Evolutionary conservation across 2,329 filamentous ascomycete genomes (phyloP).

Genomic region (Colletotrichum sp.): DNA sequence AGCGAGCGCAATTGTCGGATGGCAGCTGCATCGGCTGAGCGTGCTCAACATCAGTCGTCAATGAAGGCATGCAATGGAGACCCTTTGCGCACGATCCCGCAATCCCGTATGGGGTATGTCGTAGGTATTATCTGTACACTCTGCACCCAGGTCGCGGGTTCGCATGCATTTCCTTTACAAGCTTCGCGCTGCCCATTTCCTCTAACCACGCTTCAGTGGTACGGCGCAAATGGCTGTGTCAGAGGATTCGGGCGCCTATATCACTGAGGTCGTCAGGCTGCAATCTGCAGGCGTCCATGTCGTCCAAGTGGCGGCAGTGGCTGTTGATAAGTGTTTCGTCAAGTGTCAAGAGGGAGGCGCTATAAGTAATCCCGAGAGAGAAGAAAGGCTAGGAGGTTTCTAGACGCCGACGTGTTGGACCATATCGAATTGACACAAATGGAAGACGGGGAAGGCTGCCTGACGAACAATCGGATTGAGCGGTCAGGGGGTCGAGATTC

Average conservation of each 20-base stretch:
- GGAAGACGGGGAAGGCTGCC: neutral
- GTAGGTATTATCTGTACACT: neutral
- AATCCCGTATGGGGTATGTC: neutral
- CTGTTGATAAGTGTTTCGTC: constrained; percentile 2
- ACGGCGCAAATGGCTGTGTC: neutral
- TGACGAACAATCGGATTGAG: neutral
- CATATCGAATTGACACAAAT: neutral
- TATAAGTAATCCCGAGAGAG: neutral
- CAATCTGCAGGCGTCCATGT: neutral
- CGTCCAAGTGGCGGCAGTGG: neutral
- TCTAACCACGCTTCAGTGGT: neutral
- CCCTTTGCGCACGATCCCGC: neutral
- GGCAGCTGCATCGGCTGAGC: constrained; percentile 12
- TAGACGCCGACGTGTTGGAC: constrained; percentile 8
- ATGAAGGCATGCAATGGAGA: neutral
- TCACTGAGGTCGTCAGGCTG: neutral
- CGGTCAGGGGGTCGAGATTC: neutral
- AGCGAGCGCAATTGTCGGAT: neutral
- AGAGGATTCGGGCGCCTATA: neutral
- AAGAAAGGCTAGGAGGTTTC: neutral
- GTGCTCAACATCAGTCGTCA: neutral
- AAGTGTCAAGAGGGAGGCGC: neutral
- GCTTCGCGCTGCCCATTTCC: neutral
- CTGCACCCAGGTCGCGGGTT: neutral
- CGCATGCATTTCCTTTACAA: neutral